phyloP scores from a whole-genome alignment of 2,329 filamentous ascomycete species.

The Colletotrichum brevisporum region DNA sequence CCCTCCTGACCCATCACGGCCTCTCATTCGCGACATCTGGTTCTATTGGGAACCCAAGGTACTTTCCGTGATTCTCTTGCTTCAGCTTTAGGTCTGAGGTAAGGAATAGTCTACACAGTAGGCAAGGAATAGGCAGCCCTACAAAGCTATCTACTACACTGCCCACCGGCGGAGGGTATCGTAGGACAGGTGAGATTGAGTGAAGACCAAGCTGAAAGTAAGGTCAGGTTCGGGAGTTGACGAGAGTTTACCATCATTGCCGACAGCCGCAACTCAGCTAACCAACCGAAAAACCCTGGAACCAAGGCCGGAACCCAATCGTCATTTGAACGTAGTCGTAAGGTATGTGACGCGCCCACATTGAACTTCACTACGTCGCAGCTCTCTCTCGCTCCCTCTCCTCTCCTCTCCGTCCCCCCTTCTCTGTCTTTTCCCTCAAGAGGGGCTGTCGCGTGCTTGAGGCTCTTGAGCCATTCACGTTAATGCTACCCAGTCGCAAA shows the following conservation, averaged over 20 bases:
- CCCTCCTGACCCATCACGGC: not conserved
- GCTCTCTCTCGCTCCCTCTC: not conserved
- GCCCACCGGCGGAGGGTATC: not conserved
- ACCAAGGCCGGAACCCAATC: constrained; percentile 7
- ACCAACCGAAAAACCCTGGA: constrained; percentile 1
- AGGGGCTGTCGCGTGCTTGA: constrained; percentile 6
- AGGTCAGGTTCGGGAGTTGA: constrained; percentile 8
- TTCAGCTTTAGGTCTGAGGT: constrained; percentile 6
- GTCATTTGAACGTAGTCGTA: not conserved
- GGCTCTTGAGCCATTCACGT: constrained; percentile 31
- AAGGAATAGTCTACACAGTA: not conserved
- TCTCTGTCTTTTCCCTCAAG: too few species aligned
- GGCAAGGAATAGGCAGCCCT: not conserved
- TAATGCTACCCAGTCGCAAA: constrained; percentile 8
- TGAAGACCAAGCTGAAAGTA: not conserved
- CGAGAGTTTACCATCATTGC: constrained; percentile 3
- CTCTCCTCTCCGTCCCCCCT: too few species aligned
- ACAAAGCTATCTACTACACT: not conserved
- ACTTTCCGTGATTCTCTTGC: not conserved
- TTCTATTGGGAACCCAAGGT: constrained; percentile 6
- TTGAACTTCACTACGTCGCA: not conserved
- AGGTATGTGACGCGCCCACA: not conserved
- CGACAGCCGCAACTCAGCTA: not conserved
- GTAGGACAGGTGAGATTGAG: not conserved
- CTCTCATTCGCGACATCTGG: constrained; percentile 7